phyloP scores from a whole-genome alignment of 345 rosid species.

The Rhodomyrtus tomentosa region DNA sequence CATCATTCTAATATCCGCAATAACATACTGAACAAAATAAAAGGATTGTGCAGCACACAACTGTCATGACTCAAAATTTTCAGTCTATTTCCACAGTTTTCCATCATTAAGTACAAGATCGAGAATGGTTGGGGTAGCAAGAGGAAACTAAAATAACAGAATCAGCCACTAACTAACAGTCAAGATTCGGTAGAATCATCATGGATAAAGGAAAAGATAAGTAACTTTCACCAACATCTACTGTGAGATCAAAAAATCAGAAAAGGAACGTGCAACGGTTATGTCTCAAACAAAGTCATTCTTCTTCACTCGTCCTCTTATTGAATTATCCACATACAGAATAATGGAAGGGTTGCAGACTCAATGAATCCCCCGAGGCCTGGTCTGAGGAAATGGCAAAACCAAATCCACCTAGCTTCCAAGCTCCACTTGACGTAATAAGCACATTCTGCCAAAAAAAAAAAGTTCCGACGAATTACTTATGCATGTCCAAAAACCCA shows the following conservation, averaged over 20 bases:
- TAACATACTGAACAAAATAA: neutral
- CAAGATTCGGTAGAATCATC: neutral
- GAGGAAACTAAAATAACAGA: neutral
- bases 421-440: slow-evolving; percentile 83
- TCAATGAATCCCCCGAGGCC: slow-evolving; percentile 36
- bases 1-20: neutral
- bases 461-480: neutral
- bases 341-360: slow-evolving; percentile 68
- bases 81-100: neutral
- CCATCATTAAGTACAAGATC: neutral
- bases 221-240: neutral
- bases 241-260: neutral
- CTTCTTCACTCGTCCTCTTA: neutral
- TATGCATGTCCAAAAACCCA: neutral
- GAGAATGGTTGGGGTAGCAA: neutral
- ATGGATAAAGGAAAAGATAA: neutral
- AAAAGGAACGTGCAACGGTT: neutral
- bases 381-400: slow-evolving; percentile 70
- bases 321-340: slow-evolving; percentile 43
- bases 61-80: neutral
- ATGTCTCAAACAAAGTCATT: neutral
- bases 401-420: slow-evolving; percentile 98
- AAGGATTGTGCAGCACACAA: neutral
- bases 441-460: slow-evolving; percentile 64
- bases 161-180: neutral